Percentiles rank a stretch among this genome's conserved stretches.
Evolutionary conservation across 176 grass and related monocot genomes (phyloP).

Genomic region (Pontederia crassipes): DNA sequence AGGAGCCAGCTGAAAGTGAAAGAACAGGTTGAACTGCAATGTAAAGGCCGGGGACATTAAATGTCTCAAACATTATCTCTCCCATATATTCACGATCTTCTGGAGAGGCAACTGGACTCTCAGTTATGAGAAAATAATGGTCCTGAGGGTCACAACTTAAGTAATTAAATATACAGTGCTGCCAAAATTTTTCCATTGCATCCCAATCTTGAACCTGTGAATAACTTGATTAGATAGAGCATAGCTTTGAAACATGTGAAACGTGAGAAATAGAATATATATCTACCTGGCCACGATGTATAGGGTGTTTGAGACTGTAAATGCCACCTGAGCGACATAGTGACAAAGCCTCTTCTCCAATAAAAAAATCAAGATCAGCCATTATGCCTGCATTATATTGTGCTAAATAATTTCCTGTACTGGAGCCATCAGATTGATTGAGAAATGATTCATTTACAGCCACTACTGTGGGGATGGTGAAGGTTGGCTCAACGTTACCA

Average conservation of each 20-base stretch:
- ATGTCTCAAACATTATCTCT: conserved; percentile 99
- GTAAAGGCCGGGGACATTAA: conserved; percentile 91
- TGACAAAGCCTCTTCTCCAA: conserved; percentile 79
- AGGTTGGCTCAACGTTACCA: conserved; percentile 79
- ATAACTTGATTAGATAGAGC: conserved; percentile 4
- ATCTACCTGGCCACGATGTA: conserved; percentile 63
- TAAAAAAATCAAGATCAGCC: conserved; percentile 96
- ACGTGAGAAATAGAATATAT: conserved; percentile 5
- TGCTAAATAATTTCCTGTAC: conserved; percentile 68
- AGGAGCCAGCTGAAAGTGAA: conserved; percentile 82
- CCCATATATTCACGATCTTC: conserved; percentile 94
- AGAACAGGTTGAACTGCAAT: conserved; percentile 88
- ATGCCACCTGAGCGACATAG: conserved; percentile 46
- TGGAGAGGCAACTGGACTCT: conserved; percentile 72
- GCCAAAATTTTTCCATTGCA: conserved; percentile 98
- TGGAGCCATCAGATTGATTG: conserved; percentile 59
- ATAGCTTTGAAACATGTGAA: neutral
- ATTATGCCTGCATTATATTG: conserved; percentile 98
- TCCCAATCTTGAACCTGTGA: conserved; percentile 87
- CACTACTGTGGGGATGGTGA: conserved; percentile 69
- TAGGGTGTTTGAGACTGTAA: conserved; percentile 65
- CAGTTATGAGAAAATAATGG: conserved; percentile 86
- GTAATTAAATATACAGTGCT: conserved; percentile 90
- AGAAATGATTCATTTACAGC: conserved; percentile 94
- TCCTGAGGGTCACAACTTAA: conserved; percentile 86